Percentiles rank a stretch among this genome's conserved stretches.
Evolutionary conservation across 371 early-diverging fungal genomes (phyloP).

Genomic region (Dinochytrium kinnereticum): DNA sequence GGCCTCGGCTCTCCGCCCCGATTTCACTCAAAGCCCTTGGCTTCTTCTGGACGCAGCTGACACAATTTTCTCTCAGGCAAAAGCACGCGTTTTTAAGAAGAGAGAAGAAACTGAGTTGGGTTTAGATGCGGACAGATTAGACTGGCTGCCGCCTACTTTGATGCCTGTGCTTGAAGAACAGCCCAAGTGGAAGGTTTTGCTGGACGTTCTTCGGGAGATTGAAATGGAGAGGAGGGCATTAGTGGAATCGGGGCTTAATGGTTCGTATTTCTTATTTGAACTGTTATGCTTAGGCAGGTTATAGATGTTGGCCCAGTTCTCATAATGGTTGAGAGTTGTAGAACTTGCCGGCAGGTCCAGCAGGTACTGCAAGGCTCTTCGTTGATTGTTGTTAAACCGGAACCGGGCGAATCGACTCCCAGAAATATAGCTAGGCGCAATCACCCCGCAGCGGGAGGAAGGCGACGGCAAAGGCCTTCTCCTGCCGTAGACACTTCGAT

Average conservation of each 20-base stretch:
- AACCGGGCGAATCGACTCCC: background rate
- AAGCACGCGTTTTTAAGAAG: slow-evolving; percentile 65
- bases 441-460: background rate
- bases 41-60: slow-evolving; percentile 86
- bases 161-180: slow-evolving; percentile 82
- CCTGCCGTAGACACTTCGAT: background rate
- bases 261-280: background rate
- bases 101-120: slow-evolving; percentile 9
- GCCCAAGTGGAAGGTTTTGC: slow-evolving; percentile 88
- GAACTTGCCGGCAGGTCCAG: slow-evolving; percentile 70
- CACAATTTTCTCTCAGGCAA: slow-evolving; percentile 64
- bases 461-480: background rate
- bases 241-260: slow-evolving; percentile 1
- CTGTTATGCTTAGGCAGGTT: background rate
- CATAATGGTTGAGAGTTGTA: slow-evolving; percentile 73
- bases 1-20: slow-evolving; percentile 32
- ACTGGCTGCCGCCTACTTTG: slow-evolving; percentile 64
- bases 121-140: slow-evolving; percentile 1
- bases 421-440: background rate
- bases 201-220: slow-evolving; percentile 76
- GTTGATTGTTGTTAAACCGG: slow-evolving; percentile 2
- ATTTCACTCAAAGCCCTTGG: slow-evolving; percentile 66
- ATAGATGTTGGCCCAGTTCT: slow-evolving; percentile 56
- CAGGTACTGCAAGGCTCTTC: slow-evolving; percentile 36
- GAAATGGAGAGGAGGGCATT: slow-evolving; percentile 51